These are phyloP conservation scores for Cyathus striatus DNA, from an alignment of 768 basidiomycete genomes.

Conservation along the genomic window DNA sequence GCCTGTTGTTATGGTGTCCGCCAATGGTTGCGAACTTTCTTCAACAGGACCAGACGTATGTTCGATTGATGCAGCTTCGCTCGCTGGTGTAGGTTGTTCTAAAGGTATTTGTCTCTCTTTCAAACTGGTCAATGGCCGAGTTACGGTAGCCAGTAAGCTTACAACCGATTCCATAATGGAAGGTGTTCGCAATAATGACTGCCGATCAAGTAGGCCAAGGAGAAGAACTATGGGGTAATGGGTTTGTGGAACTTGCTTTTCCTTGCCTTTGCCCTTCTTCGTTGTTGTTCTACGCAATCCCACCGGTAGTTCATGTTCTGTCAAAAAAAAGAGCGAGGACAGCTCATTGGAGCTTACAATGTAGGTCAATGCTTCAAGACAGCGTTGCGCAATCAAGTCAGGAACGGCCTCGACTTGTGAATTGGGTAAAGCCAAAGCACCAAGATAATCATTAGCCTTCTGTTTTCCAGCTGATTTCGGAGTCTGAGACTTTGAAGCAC, in stretches of 20 bases:
- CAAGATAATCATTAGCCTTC: slow-evolving; percentile 51
- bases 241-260: slow-evolving; percentile 73
- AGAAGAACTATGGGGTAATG: slow-evolving; percentile 91
- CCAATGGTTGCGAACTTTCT: slow-evolving; percentile 2
- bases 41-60: slow-evolving; percentile 1
- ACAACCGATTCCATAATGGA: slow-evolving; percentile 94
- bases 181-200: slow-evolving; percentile 79
- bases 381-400: slow-evolving; percentile 90
- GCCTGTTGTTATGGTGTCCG: not conserved
- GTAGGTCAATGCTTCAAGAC: slow-evolving; percentile 84
- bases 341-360: slow-evolving; percentile 83
- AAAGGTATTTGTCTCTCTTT: slow-evolving; percentile 41
- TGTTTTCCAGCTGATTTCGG: slow-evolving; percentile 70
- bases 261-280: slow-evolving; percentile 95
- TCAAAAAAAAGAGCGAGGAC: slow-evolving; percentile 90
- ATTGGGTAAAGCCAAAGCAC: slow-evolving; percentile 42
- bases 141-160: slow-evolving; percentile 80
- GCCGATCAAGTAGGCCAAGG: slow-evolving; percentile 82
- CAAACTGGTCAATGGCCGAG: slow-evolving; percentile 70
- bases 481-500: slow-evolving; percentile 42
- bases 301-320: slow-evolving; percentile 87
- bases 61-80: slow-evolving; percentile 14
- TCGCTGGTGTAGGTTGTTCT: too few species aligned
- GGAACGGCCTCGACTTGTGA: slow-evolving; percentile 79
- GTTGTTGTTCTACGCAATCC: slow-evolving; percentile 62